Conservation (phyloP, 352 stramenopile species). For the Phytophthora litchii region DNA sequence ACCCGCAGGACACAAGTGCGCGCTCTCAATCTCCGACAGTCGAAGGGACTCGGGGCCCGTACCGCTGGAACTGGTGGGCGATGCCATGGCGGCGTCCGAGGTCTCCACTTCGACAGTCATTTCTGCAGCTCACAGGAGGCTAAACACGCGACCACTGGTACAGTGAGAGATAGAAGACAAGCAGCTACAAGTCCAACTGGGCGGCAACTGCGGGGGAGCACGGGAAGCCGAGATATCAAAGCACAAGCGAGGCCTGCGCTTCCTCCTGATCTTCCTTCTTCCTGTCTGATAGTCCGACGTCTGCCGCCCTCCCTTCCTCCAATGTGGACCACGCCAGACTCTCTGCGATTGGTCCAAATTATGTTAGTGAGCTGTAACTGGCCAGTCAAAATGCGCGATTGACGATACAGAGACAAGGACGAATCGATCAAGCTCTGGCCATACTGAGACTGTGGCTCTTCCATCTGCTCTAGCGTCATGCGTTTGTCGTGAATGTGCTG, state of each 20-base stretch:
- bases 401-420: slow-evolving; percentile 14
- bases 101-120: slow-evolving; percentile 62
- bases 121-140: background rate
- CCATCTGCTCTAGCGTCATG: slow-evolving; percentile 7
- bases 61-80: slow-evolving; percentile 48
- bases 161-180: slow-evolving; percentile 3
- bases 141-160: background rate
- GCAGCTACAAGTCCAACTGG: background rate
- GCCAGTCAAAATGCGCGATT: background rate
- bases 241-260: slow-evolving; percentile 3
- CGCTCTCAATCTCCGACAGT: slow-evolving; percentile 84
- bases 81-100: slow-evolving; percentile 66
- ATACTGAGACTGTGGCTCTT: no score
- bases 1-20: slow-evolving; percentile 75
- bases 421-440: background rate
- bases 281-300: slow-evolving; percentile 39
- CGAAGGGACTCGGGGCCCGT: slow-evolving; percentile 58
- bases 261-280: slow-evolving; percentile 36
- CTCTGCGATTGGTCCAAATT: slow-evolving; percentile 2
- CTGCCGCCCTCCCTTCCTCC: slow-evolving; percentile 14
- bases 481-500: slow-evolving; percentile 3
- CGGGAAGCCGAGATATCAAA: slow-evolving; percentile 11
- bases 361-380: no score
- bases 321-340: slow-evolving; percentile 10
- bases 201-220: slow-evolving; percentile 1